Percentiles rank a stretch among this genome's conserved stretches.
phyloP scores from a whole-genome alignment of 257 asterid species.

The Solanum paucissectum region DNA sequence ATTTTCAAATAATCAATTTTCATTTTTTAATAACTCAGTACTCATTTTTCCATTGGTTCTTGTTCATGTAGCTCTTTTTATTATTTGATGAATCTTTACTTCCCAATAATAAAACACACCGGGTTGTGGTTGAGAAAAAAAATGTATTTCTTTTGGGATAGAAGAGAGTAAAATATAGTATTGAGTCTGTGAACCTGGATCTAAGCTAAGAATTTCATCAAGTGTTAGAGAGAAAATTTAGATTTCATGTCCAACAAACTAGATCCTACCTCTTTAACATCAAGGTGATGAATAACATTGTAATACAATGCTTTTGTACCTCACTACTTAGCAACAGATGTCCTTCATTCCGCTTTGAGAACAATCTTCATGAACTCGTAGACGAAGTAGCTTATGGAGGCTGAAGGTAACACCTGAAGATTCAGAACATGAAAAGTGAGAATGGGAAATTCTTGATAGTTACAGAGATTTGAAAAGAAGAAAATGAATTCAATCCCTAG shows the following conservation, averaged over 20 bases:
- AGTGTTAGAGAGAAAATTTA: neutral
- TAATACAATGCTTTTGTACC: neutral
- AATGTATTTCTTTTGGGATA: neutral
- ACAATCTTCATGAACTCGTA: conserved; percentile 92
- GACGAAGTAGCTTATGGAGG: conserved; percentile 82
- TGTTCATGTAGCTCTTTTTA: neutral
- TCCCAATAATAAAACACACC: neutral
- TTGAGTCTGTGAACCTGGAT: neutral
- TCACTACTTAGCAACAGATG: neutral
- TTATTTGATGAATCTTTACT: neutral
- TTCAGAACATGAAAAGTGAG: neutral
- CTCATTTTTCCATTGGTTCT: neutral
- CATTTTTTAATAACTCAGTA: neutral
- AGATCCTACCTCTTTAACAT: neutral
- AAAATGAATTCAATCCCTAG: too few species aligned
- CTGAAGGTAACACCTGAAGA: conserved; percentile 92
- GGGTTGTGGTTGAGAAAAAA: neutral
- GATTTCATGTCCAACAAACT: neutral
- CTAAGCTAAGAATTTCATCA: neutral
- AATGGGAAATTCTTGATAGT: neutral
- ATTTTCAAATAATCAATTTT: neutral
- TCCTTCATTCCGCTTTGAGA: conserved; percentile 61
- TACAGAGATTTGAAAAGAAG: neutral
- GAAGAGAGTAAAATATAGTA: neutral
- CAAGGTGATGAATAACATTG: neutral